A percentile compares a stretch with the other conserved stretches of the same genome.
These are phyloP conservation scores for Dicorynia guianensis DNA, from an alignment of 306 rosid genomes.

Conservation along the genomic window DNA sequence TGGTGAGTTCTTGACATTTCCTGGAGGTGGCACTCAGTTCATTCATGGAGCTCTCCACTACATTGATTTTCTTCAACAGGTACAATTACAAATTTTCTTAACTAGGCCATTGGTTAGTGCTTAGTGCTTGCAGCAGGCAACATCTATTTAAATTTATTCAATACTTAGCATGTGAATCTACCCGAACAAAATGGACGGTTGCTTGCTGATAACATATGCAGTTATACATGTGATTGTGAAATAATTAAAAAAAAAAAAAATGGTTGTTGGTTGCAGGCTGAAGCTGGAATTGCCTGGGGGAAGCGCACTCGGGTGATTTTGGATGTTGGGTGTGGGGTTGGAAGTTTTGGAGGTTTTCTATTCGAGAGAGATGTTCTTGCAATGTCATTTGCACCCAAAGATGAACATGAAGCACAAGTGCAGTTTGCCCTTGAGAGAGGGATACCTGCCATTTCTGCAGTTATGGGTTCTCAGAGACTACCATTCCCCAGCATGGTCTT, in stretches of 20 bases:
- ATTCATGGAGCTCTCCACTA: conserved; percentile 89
- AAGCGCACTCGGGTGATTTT: conserved; percentile 67
- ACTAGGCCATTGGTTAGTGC: not conserved
- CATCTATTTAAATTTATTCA: not conserved
- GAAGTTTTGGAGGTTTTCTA: conserved; percentile 77
- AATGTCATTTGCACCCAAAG: conserved; percentile 91
- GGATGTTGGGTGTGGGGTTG: conserved; percentile 92
- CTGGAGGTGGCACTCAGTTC: conserved; percentile 92
- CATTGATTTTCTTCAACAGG: conserved; percentile 79
- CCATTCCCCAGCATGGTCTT: conserved; percentile 78
- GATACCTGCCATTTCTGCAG: conserved; percentile 85
- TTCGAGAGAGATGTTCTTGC: conserved; percentile 79
- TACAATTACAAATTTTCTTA: conserved; percentile 22
- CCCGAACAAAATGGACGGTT: too few relatives aligned
- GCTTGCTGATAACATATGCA: not conserved
- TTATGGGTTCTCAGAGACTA: conserved; percentile 85
- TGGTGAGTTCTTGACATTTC: conserved; percentile 83
- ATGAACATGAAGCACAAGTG: conserved; percentile 89
- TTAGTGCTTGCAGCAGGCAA: not conserved
- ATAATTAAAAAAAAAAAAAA: not conserved
- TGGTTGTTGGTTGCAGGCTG: conserved; percentile 52
- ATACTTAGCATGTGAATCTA: not conserved
- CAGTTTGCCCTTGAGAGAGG: conserved; percentile 91
- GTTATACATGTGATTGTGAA: not conserved
- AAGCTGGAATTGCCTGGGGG: conserved; percentile 69